A percentile compares a stretch with the other conserved stretches of the same genome.
Evolutionary conservation across 306 rosid species (phyloP).

Genomic region (Lagenaria siceraria): DNA sequence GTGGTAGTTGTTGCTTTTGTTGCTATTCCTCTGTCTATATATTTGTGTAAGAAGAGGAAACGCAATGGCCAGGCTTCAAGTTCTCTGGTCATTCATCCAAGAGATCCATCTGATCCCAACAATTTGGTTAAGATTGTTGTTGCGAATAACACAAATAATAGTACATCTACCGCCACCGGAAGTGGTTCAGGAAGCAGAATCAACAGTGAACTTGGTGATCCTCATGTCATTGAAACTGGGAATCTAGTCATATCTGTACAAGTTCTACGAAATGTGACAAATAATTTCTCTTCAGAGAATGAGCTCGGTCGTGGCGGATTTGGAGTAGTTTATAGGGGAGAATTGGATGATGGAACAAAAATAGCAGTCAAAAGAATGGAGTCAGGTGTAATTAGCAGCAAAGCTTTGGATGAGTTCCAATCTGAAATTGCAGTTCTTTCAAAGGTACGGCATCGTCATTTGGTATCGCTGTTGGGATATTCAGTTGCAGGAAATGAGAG

Average conservation of each 20-base stretch:
- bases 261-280: slow-evolving; percentile 73
- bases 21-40: slow-evolving; percentile 51
- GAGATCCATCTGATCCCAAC: slow-evolving; percentile 78
- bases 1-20: slow-evolving; percentile 65
- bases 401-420: slow-evolving; percentile 94
- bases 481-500: slow-evolving; percentile 69
- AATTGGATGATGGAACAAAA: slow-evolving; percentile 83
- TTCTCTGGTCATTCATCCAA: slow-evolving; percentile 76
- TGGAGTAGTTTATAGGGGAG: slow-evolving; percentile 93
- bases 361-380: slow-evolving; percentile 98
- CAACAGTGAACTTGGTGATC: slow-evolving; percentile 51
- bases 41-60: slow-evolving; percentile 47
- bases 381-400: slow-evolving; percentile 55
- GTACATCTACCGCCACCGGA: slow-evolving; percentile 39
- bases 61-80: slow-evolving; percentile 27
- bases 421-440: slow-evolving; percentile 92
- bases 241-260: slow-evolving; percentile 84
- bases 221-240: slow-evolving; percentile 85
- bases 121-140: slow-evolving; percentile 52
- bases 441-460: slow-evolving; percentile 90
- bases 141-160: slow-evolving; percentile 43
- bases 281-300: slow-evolving; percentile 77
- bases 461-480: slow-evolving; percentile 85
- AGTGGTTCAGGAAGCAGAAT: slow-evolving; percentile 58
- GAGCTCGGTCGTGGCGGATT: slow-evolving; percentile 98